These are phyloP conservation scores for Peniophora sp. DNA, from an alignment of 1,284 basidiomycete species.

Conservation along the genomic window DNA sequence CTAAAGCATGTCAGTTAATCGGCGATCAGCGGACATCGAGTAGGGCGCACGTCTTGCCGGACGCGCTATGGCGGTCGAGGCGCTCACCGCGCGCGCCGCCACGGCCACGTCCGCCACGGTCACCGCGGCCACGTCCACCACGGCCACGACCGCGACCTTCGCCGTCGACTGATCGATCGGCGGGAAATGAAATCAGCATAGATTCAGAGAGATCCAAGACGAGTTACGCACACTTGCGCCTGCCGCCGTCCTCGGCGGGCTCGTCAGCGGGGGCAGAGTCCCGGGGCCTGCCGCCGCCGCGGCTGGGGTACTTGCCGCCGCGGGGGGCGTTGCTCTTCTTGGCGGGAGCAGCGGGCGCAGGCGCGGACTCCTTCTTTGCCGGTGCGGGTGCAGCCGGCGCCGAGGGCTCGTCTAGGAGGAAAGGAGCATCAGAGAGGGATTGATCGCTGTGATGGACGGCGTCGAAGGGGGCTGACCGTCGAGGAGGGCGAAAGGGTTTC, in stretches of 20 bases:
- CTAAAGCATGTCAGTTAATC: constrained; percentile 27
- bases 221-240: constrained; percentile 46
- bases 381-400: constrained; percentile 32
- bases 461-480: constrained; percentile 43
- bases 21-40: neutral
- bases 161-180: constrained; percentile 36
- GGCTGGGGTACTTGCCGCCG: constrained; percentile 65
- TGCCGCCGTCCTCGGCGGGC: constrained; percentile 28
- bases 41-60: constrained; percentile 63
- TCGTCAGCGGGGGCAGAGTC: constrained; percentile 33
- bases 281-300: constrained; percentile 48
- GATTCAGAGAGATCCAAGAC: constrained; percentile 1
- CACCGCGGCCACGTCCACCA: constrained; percentile 35
- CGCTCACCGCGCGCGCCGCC: constrained; percentile 58
- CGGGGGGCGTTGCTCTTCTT: constrained; percentile 56
- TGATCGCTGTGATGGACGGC: constrained; percentile 5
- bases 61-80: constrained; percentile 78
- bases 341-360: constrained; percentile 30
- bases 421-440: constrained; percentile 1
- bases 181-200: constrained; percentile 5
- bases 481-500: constrained; percentile 75
- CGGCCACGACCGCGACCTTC: constrained; percentile 37
- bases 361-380: constrained; percentile 27
- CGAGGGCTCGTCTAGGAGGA: constrained; percentile 26
- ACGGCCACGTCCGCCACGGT: constrained; percentile 38